Conservation (phyloP, 73 alveolate genomes). For the Tetrahymena borealis region DNA sequence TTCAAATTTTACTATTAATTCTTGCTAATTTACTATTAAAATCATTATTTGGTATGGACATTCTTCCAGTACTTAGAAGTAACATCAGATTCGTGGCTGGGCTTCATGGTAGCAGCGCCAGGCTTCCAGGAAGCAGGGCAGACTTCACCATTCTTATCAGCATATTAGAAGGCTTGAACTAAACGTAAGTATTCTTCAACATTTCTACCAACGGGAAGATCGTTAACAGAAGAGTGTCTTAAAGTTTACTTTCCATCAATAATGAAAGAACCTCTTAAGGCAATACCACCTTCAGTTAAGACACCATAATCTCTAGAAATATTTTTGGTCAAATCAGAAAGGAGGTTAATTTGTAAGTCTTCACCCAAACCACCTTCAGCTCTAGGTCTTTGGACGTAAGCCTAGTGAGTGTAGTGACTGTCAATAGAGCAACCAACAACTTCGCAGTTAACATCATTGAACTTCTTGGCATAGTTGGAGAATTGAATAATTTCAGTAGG, state of each 20-base stretch:
- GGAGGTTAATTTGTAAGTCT: slow-evolving; percentile 85
- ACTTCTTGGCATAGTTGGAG: slow-evolving; percentile 72
- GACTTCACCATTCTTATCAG: slow-evolving; percentile 96
- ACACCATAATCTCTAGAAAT: slow-evolving; percentile 91
- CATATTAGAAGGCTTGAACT: slow-evolving; percentile 93
- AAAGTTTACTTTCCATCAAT: slow-evolving; percentile 88
- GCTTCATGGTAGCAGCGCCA: slow-evolving; percentile 87
- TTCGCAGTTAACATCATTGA: slow-evolving; percentile 80
- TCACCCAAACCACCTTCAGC: slow-evolving; percentile 95
- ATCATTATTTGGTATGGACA: slow-evolving; percentile 55
- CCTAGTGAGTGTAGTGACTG: slow-evolving; percentile 85
- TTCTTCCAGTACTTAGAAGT: slow-evolving; percentile 60
- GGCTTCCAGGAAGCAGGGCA: slow-evolving; percentile 98
- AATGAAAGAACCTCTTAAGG: slow-evolving; percentile 95
- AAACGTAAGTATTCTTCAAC: slow-evolving; percentile 91
- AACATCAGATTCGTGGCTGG: slow-evolving; percentile 54
- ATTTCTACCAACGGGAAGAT: slow-evolving; percentile 97
- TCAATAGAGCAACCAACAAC: slow-evolving; percentile 93
- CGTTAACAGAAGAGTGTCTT: slow-evolving; percentile 91
- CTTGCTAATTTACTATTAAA: neutral
- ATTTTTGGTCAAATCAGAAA: slow-evolving; percentile 84
- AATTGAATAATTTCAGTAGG: slow-evolving; percentile 94
- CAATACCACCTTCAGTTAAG: slow-evolving; percentile 74
- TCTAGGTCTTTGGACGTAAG: slow-evolving; percentile 87
- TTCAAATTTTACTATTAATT: neutral